Percentiles rank a stretch among this genome's conserved stretches.
phyloP scores from a whole-genome alignment of 495 filamentous ascomycete species.

The Pseudevernia furfuracea region DNA sequence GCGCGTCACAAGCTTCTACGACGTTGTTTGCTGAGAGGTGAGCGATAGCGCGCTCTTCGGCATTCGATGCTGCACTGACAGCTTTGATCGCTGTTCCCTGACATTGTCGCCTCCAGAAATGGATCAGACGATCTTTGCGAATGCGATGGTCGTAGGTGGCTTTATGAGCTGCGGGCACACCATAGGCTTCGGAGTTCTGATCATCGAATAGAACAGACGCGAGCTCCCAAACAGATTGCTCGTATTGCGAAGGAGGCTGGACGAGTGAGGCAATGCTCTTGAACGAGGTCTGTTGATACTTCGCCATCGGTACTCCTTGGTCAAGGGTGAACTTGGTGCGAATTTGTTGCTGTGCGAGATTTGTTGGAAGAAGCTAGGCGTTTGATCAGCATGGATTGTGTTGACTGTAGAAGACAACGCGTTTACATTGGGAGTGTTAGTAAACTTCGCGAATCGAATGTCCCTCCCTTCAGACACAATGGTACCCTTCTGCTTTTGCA shows the following conservation, averaged over 20 bases:
- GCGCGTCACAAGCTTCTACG: slow-evolving; percentile 67
- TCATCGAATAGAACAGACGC: slow-evolving; percentile 84
- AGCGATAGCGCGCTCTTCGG: slow-evolving; percentile 78
- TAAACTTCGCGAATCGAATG: slow-evolving; percentile 47
- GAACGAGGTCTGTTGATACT: slow-evolving; percentile 35
- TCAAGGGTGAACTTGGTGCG: slow-evolving; percentile 33
- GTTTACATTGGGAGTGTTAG: slow-evolving; percentile 37
- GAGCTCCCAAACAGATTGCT: slow-evolving; percentile 64
- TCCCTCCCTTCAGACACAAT: slow-evolving; percentile 41
- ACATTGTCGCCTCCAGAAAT: slow-evolving; percentile 47
- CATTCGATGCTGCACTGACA: slow-evolving; percentile 42
- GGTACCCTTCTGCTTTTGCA: slow-evolving; percentile 30
- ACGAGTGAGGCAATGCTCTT: slow-evolving; percentile 30
- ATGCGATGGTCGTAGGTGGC: slow-evolving; percentile 41
- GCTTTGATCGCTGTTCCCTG: slow-evolving; percentile 45
- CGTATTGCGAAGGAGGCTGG: slow-evolving; percentile 37
- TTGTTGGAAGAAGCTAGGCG: slow-evolving; percentile 29
- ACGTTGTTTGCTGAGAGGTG: slow-evolving; percentile 69
- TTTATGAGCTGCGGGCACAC: slow-evolving; percentile 36
- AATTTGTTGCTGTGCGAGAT: slow-evolving; percentile 38
- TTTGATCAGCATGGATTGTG: slow-evolving; percentile 22
- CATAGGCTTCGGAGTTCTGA: slow-evolving; percentile 41
- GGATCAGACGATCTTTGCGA: slow-evolving; percentile 46
- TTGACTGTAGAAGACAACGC: background rate
- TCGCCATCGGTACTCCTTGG: slow-evolving; percentile 43